Base-by-base conservation (phyloP, 2,329 filamentous ascomycete species). In the Fusarium sp. region DNA sequence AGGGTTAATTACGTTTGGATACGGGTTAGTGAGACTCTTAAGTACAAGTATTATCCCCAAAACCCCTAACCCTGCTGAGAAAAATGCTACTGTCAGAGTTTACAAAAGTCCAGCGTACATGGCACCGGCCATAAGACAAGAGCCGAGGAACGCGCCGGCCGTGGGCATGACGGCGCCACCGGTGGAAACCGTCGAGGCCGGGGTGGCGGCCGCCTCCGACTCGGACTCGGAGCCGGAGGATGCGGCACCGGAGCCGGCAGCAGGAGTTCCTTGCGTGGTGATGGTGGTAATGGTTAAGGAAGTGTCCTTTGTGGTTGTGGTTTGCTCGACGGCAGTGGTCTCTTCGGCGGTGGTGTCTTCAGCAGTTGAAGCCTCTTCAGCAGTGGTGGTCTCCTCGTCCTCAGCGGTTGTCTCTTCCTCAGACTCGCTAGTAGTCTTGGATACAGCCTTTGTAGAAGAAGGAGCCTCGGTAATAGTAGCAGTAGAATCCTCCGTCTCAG, bases 71-170 rank as follows among this genome's bases (percentile, higher is more conserved):
- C 40, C 40, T 32, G 25, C 8, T 22, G 22, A 22, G 22, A 22
- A 22, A 4, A 12, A 14, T 30, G 25, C 6, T 35, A 9, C 27
- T 22, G 52, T 25, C n/a, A 17, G 20, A 35, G 20, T 57, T 76
- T 76, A 82, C 50, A 81, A 37, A 45, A 82, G 65, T 30, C 77
- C 80, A 56, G 74, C 69, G 52, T 75, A 79, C 58, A 78, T 79
- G 22, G 74, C 76, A 45, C 79, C 80, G 52, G 78, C 80, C 52
- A 80, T 45, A 35, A 80, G 54, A 27, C 57, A 72, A 5, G 70
- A 65, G 11, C 70, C 80, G 20, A 81, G 61, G 27, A 79, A 63
- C 32, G 77, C 76, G 12, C 59, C 78, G 45, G 74, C 76, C 27
- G 79, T 77, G 27, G 78, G 69, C 70, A 76, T 70, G 37, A 68